Base-by-base conservation (phyloP, 257 asterid species). In the Fraxinus excelsior region DNA sequence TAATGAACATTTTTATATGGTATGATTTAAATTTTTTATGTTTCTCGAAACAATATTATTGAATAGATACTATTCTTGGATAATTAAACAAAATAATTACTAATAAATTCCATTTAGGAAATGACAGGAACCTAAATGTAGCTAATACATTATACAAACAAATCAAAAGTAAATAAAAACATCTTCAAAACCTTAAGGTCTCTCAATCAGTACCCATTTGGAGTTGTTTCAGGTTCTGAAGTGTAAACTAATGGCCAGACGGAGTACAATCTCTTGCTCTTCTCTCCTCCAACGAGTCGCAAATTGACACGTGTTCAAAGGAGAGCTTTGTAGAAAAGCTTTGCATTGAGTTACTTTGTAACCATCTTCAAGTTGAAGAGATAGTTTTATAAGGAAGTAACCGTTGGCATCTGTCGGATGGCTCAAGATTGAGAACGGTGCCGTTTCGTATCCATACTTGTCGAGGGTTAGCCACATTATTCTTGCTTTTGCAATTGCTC, bases 261-360 rank as follows among this genome's bases (percentile, higher is more conserved):
- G 1, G 91, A 80, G 74, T 88, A 88, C 71, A 86, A 42, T 65
- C 88, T 79, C 76, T 71, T 76, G 49, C 25, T 29, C 38, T 65
- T 71, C 10, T 25, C 68, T 25, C 82, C 73, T 78, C 85, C 86
- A 51, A 85, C 21, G 2, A 80, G 67, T 38, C 88, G 92, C 69
- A 51, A 80, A 29, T 4, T 80, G 79, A 74, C 91, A 88, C 14
- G 53, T 68, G 35, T 80, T 70, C 58, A 81, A 64, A 14, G 80
- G 84, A 37, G 89, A 84, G 58, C 85, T 88, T 72, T 90, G 90
- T 23, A 90, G 81, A 53, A 90, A 88, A n/a, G 83, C 87, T 56
- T 86, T 90, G 84, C 95, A 90, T 14, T 90, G 80, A 5, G 79
- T 69, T 49, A 85, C 76, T 49, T 66, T 84, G 62, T 80, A 76